These are phyloP conservation scores for Skeletonema grethae DNA, from an alignment of 108 stramenopile genomes.

Conservation along the genomic window DNA sequence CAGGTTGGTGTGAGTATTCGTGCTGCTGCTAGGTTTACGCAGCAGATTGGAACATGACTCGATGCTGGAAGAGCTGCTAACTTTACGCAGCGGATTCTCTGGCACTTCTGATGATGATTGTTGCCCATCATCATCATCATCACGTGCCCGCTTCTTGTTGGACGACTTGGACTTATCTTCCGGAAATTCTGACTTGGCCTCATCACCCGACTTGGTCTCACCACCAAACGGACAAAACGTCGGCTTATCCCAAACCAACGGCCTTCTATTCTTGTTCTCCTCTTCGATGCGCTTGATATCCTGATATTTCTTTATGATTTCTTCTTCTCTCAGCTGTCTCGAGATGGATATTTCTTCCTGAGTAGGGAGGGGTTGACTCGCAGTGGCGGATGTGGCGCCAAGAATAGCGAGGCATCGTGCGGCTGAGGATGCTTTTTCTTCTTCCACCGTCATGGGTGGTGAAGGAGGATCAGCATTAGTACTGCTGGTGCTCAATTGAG, in stretches of 20 bases:
- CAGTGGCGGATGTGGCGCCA: background rate
- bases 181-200: background rate
- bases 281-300: background rate
- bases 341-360: background rate
- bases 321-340: background rate
- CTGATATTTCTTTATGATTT: background rate
- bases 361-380: background rate
- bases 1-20: background rate
- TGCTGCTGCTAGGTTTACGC: background rate
- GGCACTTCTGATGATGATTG: background rate
- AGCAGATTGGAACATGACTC: background rate
- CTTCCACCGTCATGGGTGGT: background rate
- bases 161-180: background rate
- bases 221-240: conserved; percentile 1
- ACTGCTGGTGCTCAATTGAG: background rate
- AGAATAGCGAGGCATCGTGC: background rate
- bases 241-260: background rate
- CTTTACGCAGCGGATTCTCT: background rate
- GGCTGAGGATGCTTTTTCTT: background rate
- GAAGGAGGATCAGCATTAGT: background rate
- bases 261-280: background rate
- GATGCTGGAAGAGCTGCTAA: background rate
- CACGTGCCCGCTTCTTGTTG: background rate
- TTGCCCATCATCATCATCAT: too few relatives aligned
- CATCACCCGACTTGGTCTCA: background rate